A percentile compares a stretch with the other conserved stretches of the same genome.
phyloP scores from a whole-genome alignment of 2,329 filamentous ascomycete genomes.

The Aspergillus calidoustus region DNA sequence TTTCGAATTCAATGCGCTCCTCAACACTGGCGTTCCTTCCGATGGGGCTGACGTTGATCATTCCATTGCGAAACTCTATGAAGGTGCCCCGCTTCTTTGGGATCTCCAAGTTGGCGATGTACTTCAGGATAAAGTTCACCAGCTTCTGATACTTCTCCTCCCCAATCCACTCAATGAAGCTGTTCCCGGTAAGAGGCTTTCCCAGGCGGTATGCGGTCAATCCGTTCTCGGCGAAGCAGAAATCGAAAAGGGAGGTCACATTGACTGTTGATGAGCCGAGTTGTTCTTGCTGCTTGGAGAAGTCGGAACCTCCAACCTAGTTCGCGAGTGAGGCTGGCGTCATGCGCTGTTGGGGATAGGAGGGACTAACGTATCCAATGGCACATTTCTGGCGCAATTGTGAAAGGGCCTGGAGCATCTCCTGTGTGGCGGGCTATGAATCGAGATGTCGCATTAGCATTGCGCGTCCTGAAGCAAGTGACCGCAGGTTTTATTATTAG shows the following conservation, averaged over 20 bases:
- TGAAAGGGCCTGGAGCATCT: slow-evolving; percentile 82
- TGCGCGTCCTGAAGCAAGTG: neutral
- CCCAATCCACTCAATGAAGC: slow-evolving; percentile 91
- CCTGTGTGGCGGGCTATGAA: slow-evolving; percentile 68
- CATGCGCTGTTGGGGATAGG: neutral
- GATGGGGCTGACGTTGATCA: slow-evolving; percentile 67
- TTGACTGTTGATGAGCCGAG: slow-evolving; percentile 70
- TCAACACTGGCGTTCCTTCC: slow-evolving; percentile 79
- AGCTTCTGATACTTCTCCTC: slow-evolving; percentile 73
- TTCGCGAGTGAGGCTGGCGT: slow-evolving; percentile 23
- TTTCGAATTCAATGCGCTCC: slow-evolving; percentile 82
- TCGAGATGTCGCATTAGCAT: slow-evolving; percentile 4
- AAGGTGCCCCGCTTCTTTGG: slow-evolving; percentile 70
- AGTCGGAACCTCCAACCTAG: slow-evolving; percentile 82
- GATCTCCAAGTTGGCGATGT: slow-evolving; percentile 64
- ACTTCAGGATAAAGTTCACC: slow-evolving; percentile 62
- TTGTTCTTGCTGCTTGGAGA: slow-evolving; percentile 95
- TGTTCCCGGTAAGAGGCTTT: slow-evolving; percentile 72
- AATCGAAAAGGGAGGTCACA: slow-evolving; percentile 91
- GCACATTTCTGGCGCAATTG: slow-evolving; percentile 68
- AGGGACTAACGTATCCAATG: slow-evolving; percentile 37
- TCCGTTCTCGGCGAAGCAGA: slow-evolving; percentile 96
- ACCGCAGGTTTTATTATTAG: slow-evolving; percentile 9
- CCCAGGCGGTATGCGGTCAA: slow-evolving; percentile 88
- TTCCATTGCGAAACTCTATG: slow-evolving; percentile 68